Conservation (phyloP, 306 rosid genomes). For the Sicyos baderoa region DNA sequence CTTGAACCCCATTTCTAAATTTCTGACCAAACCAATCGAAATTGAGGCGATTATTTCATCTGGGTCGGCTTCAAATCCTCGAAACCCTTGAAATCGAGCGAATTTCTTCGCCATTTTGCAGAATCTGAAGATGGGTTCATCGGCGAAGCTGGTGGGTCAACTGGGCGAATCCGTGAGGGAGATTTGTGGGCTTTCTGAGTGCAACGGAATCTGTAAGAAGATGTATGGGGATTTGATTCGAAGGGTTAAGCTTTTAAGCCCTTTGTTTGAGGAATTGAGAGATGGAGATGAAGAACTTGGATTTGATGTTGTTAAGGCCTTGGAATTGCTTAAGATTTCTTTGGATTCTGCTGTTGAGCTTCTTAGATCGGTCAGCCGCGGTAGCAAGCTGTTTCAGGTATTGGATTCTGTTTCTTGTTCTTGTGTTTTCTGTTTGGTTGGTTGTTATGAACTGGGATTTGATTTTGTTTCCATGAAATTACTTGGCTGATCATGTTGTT, state of each 20-base stretch:
- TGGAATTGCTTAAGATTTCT: constrained; percentile 53
- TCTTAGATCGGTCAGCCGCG: constrained; percentile 50
- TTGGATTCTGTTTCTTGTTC: background rate
- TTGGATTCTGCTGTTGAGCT: constrained; percentile 57
- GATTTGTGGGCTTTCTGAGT: constrained; percentile 62
- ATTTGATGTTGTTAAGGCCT: constrained; percentile 40
- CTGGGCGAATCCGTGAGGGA: constrained; percentile 51
- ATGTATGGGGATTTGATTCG: constrained; percentile 67
- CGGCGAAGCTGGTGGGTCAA: constrained; percentile 36
- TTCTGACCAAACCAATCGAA: background rate
- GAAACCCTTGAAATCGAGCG: background rate
- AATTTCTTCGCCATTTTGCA: background rate
- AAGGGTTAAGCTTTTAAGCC: constrained; percentile 74
- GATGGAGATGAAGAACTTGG: constrained; percentile 46
- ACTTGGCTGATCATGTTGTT: background rate
- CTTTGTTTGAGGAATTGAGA: constrained; percentile 83
- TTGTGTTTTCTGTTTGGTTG: too few relatives aligned
- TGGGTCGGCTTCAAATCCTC: constrained; percentile 5
- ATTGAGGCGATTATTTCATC: background rate
- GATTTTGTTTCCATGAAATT: background rate
- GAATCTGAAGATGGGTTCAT: constrained; percentile 38
- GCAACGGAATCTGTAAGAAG: constrained; percentile 54
- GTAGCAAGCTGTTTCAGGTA: constrained; percentile 91
- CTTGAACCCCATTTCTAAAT: background rate
- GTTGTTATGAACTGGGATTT: too few relatives aligned